Evolutionary conservation across 148 eudicot genomes (phyloP).

Genomic region (Rhododendron simsii): DNA sequence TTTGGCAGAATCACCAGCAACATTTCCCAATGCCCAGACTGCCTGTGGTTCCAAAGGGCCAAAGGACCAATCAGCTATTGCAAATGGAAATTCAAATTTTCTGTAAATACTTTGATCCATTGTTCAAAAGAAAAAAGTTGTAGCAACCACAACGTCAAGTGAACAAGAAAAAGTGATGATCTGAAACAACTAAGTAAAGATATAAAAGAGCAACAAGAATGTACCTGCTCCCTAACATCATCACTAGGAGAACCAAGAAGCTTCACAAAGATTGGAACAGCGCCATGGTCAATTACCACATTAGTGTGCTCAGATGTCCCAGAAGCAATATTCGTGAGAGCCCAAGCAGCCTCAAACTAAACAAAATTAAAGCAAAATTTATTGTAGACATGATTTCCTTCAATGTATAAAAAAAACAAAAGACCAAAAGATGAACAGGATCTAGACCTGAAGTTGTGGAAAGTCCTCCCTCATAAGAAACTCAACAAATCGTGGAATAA

Average conservation of each 20-base stretch:
- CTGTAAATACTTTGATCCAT: neutral
- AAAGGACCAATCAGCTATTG: neutral
- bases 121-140: neutral
- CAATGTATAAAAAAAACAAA: neutral
- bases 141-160: neutral
- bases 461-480: slow-evolving; percentile 41
- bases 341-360: slow-evolving; percentile 51
- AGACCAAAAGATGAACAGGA: neutral
- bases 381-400: neutral
- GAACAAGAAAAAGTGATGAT: neutral
- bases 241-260: slow-evolving; percentile 39
- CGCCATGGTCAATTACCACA: slow-evolving; percentile 46
- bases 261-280: slow-evolving; percentile 39
- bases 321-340: slow-evolving; percentile 43
- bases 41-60: slow-evolving; percentile 26
- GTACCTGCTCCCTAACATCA: slow-evolving; percentile 48
- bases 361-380: neutral
- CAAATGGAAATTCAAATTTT: neutral
- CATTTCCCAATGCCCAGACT: slow-evolving; percentile 61
- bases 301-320: slow-evolving; percentile 49
- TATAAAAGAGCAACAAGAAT: neutral
- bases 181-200: neutral
- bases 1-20: slow-evolving; percentile 58
- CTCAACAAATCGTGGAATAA: slow-evolving; percentile 45
- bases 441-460: slow-evolving; percentile 45